A percentile compares a stretch with the other conserved stretches of the same genome.
These are phyloP conservation scores for Candida lessepsii DNA, from an alignment of 805 yeast species.

Conservation along the genomic window DNA sequence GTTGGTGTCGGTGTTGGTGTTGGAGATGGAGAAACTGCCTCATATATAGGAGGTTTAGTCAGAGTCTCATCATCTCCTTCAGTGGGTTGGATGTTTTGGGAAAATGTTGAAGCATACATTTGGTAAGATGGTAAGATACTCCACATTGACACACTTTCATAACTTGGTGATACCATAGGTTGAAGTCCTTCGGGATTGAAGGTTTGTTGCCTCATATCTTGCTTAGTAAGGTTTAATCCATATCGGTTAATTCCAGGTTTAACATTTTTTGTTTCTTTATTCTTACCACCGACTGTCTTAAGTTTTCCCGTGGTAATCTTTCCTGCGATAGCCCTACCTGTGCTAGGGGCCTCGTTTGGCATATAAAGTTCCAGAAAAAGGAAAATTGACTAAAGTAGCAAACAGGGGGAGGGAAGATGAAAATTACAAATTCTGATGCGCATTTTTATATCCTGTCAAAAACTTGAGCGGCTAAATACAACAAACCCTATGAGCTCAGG, in stretches of 20 bases:
- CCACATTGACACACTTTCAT: slow-evolving; percentile 33
- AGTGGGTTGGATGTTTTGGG: slow-evolving; percentile 34
- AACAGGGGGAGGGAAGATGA: no score
- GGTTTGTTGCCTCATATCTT: background rate
- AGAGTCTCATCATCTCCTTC: slow-evolving; percentile 29
- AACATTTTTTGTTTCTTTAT: no score
- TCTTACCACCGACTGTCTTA: no score
- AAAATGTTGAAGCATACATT: slow-evolving; percentile 38
- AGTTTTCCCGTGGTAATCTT: no score
- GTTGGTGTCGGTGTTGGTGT: slow-evolving; percentile 18
- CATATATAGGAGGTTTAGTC: slow-evolving; percentile 34
- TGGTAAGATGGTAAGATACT: slow-evolving; percentile 42
- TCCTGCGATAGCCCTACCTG: no score
- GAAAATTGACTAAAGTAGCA: no score
- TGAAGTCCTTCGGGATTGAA: background rate
- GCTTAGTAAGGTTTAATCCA: slow-evolving; percentile 3
- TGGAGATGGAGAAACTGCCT: slow-evolving; percentile 9
- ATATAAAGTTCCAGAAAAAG: background rate
- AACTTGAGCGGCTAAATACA: background rate
- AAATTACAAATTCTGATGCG: background rate
- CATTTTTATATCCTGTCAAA: background rate
- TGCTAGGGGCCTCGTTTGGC: background rate
- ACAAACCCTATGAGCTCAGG: slow-evolving; percentile 4
- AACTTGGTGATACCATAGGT: slow-evolving; percentile 16
- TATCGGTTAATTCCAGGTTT: slow-evolving; percentile 4